These are phyloP conservation scores for Orbilia ellipsospora DNA, from an alignment of 2,329 filamentous ascomycete genomes.

Conservation along the genomic window DNA sequence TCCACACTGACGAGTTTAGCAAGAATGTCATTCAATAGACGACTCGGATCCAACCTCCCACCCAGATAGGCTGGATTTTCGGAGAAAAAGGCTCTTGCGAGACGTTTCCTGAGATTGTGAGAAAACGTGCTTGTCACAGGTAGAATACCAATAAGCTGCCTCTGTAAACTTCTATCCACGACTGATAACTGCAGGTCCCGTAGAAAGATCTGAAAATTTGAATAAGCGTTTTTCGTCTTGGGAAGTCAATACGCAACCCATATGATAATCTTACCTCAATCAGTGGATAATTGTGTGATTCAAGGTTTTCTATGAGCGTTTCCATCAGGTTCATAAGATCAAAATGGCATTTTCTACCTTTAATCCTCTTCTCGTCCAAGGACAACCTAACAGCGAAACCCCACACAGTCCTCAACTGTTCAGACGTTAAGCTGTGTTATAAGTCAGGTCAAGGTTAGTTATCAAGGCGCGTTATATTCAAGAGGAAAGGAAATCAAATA, in stretches of 20 bases:
- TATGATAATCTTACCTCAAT: background rate
- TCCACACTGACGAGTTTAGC: constrained; percentile 65
- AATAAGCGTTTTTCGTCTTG: background rate
- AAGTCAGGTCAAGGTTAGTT: background rate
- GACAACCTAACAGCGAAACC: constrained; percentile 18
- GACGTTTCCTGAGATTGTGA: constrained; percentile 73
- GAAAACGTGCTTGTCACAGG: constrained; percentile 67
- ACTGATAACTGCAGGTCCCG: constrained; percentile 67
- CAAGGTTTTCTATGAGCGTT: constrained; percentile 61
- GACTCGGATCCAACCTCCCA: constrained; percentile 61
- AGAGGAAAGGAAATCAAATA: background rate
- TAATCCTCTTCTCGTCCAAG: constrained; percentile 24
- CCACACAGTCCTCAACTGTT: constrained; percentile 19
- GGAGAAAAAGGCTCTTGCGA: constrained; percentile 73
- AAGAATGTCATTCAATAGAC: constrained; percentile 64
- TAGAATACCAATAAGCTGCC: constrained; percentile 70
- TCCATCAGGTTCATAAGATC: constrained; percentile 25
- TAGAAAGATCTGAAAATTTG: constrained; percentile 64
- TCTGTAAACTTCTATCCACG: constrained; percentile 67
- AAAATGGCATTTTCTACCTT: constrained; percentile 24
- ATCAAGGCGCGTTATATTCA: background rate
- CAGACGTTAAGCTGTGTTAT: constrained; percentile 7
- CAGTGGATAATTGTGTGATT: constrained; percentile 63
- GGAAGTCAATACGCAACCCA: background rate
- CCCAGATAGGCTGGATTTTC: constrained; percentile 61